Evolutionary conservation across 345 rosid genomes (phyloP).

Genomic region (Euphorbia tirucalli): DNA sequence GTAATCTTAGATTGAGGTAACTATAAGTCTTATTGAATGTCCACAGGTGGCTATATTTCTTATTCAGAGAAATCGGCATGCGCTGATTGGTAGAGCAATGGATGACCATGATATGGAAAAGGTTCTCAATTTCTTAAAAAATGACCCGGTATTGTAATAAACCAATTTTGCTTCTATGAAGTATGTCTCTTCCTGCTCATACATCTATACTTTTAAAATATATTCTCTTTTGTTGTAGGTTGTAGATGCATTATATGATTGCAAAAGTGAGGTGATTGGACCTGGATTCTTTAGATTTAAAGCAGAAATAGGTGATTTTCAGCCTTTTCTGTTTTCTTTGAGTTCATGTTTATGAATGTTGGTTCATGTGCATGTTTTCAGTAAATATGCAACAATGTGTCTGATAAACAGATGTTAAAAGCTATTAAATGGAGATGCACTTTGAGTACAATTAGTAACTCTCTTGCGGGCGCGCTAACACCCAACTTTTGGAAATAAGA

Average conservation of each 20-base stretch:
- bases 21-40: not conserved
- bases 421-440: not conserved
- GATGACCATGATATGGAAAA: conserved; percentile 93
- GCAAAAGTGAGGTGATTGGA: conserved; percentile 99
- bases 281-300: conserved; percentile 98
- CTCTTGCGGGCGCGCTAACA: not conserved
- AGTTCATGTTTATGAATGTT: not conserved
- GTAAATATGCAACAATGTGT: not conserved
- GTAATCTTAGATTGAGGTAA: not conserved
- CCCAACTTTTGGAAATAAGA: not conserved
- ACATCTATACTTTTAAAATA: conserved; percentile 7
- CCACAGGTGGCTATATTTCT: conserved; percentile 92
- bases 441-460: not conserved
- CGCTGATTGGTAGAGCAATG: conserved; percentile 97
- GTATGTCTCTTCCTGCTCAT: not conserved
- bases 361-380: not conserved
- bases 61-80: conserved; percentile 95
- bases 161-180: conserved; percentile 1
- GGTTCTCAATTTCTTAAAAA: conserved; percentile 73
- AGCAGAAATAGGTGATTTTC: conserved; percentile 85
- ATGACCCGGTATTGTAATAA: conserved; percentile 67
- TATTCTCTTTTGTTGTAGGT: conserved; percentile 47
- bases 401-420: not conserved
- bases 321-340: not conserved
- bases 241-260: conserved; percentile 91